phyloP scores from a whole-genome alignment of 1,284 basidiomycete genomes.

The Moesziomyces sp. region DNA sequence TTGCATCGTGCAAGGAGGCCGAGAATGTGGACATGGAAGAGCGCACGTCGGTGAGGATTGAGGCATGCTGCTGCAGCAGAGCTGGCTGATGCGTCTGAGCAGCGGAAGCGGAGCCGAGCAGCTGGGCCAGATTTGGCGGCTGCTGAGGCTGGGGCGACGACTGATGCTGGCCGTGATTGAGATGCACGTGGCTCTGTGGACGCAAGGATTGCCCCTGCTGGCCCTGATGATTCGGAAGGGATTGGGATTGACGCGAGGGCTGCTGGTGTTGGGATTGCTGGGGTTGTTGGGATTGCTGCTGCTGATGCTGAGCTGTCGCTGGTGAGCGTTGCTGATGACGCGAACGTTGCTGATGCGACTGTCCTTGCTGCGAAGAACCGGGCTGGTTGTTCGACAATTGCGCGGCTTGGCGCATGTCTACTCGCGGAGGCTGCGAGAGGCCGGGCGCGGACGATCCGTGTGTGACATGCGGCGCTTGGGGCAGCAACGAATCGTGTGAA shows the following conservation, averaged over 20 bases:
- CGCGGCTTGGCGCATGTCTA: neutral
- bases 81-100: conserved; percentile 13
- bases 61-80: conserved; percentile 34
- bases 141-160: conserved; percentile 16
- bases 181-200: conserved; percentile 13
- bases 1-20: conserved; percentile 25
- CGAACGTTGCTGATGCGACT: conserved; percentile 10
- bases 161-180: conserved; percentile 11
- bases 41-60: conserved; percentile 26
- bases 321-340: conserved; percentile 13
- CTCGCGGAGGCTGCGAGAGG: conserved; percentile 7
- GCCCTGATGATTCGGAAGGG: conserved; percentile 4
- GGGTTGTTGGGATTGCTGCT: conserved; percentile 15
- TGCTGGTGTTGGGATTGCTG: conserved; percentile 14
- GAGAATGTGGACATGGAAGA: conserved; percentile 36
- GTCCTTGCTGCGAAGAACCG: neutral
- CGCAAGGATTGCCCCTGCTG: conserved; percentile 15
- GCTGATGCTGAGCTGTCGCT: conserved; percentile 19
- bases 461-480: conserved; percentile 14
- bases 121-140: conserved; percentile 19
- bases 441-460: neutral
- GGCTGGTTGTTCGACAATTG: neutral
- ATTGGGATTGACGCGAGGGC: conserved; percentile 2
- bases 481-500: conserved; percentile 4
- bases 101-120: conserved; percentile 14